Base-by-base conservation (phyloP, 1,284 basidiomycete genomes). In the Caloboletus firmus region DNA sequence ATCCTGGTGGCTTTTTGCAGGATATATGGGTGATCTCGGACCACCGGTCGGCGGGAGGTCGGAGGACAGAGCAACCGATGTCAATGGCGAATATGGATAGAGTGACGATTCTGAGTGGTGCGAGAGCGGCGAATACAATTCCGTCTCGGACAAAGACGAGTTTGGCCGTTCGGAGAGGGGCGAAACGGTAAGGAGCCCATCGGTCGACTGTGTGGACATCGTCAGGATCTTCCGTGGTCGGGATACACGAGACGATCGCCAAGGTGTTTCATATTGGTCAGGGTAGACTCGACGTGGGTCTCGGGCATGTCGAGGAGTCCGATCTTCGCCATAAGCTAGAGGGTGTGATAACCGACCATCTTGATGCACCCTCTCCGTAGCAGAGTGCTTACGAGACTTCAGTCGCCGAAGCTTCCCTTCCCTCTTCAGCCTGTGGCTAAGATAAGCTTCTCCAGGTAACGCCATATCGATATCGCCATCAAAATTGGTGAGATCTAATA, bases 401-500 rank as follows among this genome's bases (percentile, higher is more conserved):
- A 82, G 80, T 15, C 91, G 77, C 0, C 85, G 78, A 17, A 83
- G 59, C 64, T 81, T 84, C 13, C 92, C 91, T 65, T 89, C 83
- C 59, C 83, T 82, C 62, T 79, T 80, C 34, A 95, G 75, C 36
- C 74, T 74, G 42, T 75, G 72, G 53, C 81, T 87, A 36, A 95
- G 76, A 59, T 76, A 73, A 20, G 74, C 74, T 65, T 94, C 90
- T 18, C 81, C 85, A 0, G 83, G 82, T 6, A 83, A 70, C 4
- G 75, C 76, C 28, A 80, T 74, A 62, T 91, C 87, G 57, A 89
- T 80, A 58, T 92, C 88, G 26, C 89, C 89, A 57, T 92, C 89
- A 62, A 90, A 94, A 62, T 92, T 89, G 8, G 90, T 92, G 51
- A 90, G 74, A 60, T 92, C 89, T 17, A 87, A 72, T 0, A 82